A percentile compares a stretch with the other conserved stretches of the same genome.
These are phyloP conservation scores for Senna tora DNA, from an alignment of 306 rosid species.

Conservation along the genomic window DNA sequence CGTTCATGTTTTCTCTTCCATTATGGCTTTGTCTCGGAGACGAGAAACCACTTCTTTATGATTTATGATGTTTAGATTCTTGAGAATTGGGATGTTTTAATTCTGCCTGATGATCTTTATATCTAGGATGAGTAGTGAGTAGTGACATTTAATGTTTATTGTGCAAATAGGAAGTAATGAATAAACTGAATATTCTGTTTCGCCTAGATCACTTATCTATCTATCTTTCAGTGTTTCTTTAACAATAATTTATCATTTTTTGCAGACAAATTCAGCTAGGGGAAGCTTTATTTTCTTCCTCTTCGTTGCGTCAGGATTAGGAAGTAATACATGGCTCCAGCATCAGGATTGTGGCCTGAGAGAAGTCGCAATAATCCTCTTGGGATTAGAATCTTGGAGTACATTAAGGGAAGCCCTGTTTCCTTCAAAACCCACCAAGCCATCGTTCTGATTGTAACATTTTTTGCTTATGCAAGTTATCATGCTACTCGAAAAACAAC, in stretches of 20 bases:
- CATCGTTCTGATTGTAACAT: conserved; percentile 78
- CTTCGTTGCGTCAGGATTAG: conserved; percentile 29
- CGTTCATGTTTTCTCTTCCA: neutral
- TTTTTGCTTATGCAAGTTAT: conserved; percentile 85
- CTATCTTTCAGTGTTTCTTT: neutral
- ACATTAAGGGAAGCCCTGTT: conserved; percentile 57
- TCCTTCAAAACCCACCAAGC: conserved; percentile 86
- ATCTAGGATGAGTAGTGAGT: neutral
- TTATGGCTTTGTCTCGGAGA: neutral
- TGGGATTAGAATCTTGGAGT: conserved; percentile 64
- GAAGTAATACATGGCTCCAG: conserved; percentile 55
- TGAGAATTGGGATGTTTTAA: neutral
- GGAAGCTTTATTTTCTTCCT: conserved; percentile 40
- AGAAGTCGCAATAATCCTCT: conserved; percentile 52
- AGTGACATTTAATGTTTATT: neutral
- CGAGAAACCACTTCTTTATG: neutral
- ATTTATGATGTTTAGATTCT: conserved; percentile 17
- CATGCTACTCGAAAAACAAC: conserved; percentile 95
- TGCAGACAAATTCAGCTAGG: conserved; percentile 34
- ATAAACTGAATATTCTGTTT: conserved; percentile 24
- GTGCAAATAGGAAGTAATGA: neutral
- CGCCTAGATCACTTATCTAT: neutral
- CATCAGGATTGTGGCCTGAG: conserved; percentile 46
- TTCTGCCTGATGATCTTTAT: neutral
- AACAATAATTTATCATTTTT: conserved; percentile 33